Evolutionary conservation across 139 green algal species (phyloP).

Genomic region (Chlorella sp.): DNA sequence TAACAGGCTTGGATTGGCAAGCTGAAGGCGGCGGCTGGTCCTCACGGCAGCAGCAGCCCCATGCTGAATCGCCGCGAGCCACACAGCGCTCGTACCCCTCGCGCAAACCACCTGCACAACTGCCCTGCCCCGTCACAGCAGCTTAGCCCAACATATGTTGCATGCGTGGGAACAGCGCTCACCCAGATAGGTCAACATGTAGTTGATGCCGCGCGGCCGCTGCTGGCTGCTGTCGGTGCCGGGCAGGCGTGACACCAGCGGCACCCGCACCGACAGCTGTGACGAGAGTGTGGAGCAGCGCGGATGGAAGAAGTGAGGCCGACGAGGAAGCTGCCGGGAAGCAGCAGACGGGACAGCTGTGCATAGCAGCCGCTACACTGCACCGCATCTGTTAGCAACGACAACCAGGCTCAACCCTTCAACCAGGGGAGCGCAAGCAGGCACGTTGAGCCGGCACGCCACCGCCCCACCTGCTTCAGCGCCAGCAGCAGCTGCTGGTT

Average conservation of each 20-base stretch:
- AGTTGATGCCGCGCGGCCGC: constrained; percentile 35
- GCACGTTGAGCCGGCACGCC: background rate
- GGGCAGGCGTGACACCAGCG: constrained; percentile 32
- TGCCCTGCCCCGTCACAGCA: no score
- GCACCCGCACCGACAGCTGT: constrained; percentile 36
- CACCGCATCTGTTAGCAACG: background rate
- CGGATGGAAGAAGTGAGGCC: no score
- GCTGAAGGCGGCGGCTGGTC: no score
- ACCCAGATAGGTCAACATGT: constrained; percentile 51
- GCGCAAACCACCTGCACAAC: no score
- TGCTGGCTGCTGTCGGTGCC: constrained; percentile 1
- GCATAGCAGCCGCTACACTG: background rate
- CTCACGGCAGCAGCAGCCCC: no score
- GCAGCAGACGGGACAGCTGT: no score
- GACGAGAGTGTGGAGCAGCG: no score
- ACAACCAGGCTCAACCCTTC: background rate
- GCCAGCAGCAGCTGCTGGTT: constrained; percentile 48
- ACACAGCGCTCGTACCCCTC: no score
- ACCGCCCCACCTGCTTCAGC: constrained; percentile 39
- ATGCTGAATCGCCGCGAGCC: no score
- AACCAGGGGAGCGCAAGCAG: no score
- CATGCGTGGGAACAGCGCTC: background rate
- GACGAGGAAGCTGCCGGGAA: no score
- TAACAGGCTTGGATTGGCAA: no score
- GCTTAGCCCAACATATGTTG: background rate